Evolutionary conservation across 2,329 filamentous ascomycete genomes (phyloP).

Genomic region (Ophiostoma sp.): DNA sequence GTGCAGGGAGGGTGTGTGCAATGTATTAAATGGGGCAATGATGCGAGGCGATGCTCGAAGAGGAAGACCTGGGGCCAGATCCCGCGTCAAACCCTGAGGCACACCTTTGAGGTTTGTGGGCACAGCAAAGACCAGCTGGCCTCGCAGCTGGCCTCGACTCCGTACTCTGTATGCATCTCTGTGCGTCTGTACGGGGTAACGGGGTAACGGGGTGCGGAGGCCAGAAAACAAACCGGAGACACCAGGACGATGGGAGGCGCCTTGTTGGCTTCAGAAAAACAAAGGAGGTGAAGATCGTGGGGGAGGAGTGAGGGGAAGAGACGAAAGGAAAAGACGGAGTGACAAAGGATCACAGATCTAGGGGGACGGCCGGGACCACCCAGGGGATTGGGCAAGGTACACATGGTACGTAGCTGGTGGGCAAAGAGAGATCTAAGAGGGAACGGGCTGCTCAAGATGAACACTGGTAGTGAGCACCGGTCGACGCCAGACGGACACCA

Average conservation of each 20-base stretch:
- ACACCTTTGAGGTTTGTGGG: not conserved
- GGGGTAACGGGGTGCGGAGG: constrained; percentile 17
- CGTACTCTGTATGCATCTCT: not conserved
- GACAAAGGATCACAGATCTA: not conserved
- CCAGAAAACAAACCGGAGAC: constrained; percentile 21
- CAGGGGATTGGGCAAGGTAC: not conserved
- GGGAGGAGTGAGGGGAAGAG: not conserved
- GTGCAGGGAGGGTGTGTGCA: not conserved
- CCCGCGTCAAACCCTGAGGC: not conserved
- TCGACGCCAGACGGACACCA: not conserved
- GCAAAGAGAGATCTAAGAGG: not conserved
- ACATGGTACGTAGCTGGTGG: no score
- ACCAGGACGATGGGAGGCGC: not conserved
- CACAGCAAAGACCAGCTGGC: not conserved
- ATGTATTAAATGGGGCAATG: not conserved
- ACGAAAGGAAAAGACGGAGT: not conserved
- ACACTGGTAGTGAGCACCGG: not conserved
- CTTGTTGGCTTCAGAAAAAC: not conserved
- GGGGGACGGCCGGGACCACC: not conserved
- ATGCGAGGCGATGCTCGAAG: not conserved
- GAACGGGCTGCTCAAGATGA: not conserved
- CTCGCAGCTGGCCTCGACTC: not conserved
- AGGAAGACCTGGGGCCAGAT: not conserved
- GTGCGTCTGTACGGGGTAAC: constrained; percentile 15
- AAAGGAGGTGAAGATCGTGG: not conserved